A percentile compares a stretch with the other conserved stretches of the same genome.
Evolutionary conservation across 1,284 basidiomycete genomes (phyloP).

Genomic region (Phellopilus nigrolimitatus): DNA sequence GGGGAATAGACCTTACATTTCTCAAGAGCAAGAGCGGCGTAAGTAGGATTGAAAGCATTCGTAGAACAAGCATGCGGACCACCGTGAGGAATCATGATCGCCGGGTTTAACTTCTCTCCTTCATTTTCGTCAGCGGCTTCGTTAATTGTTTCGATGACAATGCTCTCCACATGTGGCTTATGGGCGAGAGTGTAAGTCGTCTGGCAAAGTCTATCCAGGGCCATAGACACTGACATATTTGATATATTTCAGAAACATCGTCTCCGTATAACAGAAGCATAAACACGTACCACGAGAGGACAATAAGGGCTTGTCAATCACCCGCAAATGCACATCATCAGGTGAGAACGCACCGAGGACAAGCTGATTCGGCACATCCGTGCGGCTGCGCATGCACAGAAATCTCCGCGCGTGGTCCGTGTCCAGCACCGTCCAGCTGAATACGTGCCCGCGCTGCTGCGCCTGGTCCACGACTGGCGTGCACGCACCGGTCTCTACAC

Average conservation of each 20-base stretch:
- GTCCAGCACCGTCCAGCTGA: constrained; percentile 49
- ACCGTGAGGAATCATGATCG: constrained; percentile 59
- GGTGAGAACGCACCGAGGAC: constrained; percentile 39
- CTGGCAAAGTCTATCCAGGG: constrained; percentile 36
- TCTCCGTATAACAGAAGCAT: background rate
- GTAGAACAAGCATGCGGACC: constrained; percentile 56
- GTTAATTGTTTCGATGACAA: constrained; percentile 37
- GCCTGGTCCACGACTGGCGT: background rate
- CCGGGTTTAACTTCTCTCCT: constrained; percentile 29
- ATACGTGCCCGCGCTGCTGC: constrained; percentile 26
- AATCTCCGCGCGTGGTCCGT: constrained; percentile 45
- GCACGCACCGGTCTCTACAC: constrained; percentile 30
- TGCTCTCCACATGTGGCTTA: constrained; percentile 47
- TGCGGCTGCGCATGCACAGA: constrained; percentile 48
- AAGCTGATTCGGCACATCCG: constrained; percentile 45
- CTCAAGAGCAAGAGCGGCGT: constrained; percentile 47
- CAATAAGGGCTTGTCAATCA: constrained; percentile 40
- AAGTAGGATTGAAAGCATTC: constrained; percentile 43
- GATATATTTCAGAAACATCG: background rate
- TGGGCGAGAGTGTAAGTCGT: constrained; percentile 44
- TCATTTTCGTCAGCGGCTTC: constrained; percentile 19
- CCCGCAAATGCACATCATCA: constrained; percentile 35
- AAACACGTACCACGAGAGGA: background rate
- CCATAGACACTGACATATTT: constrained; percentile 34
- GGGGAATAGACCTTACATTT: constrained; percentile 46